phyloP scores from a whole-genome alignment of 2,329 filamentous ascomycete genomes.

The Alternaria panax region DNA sequence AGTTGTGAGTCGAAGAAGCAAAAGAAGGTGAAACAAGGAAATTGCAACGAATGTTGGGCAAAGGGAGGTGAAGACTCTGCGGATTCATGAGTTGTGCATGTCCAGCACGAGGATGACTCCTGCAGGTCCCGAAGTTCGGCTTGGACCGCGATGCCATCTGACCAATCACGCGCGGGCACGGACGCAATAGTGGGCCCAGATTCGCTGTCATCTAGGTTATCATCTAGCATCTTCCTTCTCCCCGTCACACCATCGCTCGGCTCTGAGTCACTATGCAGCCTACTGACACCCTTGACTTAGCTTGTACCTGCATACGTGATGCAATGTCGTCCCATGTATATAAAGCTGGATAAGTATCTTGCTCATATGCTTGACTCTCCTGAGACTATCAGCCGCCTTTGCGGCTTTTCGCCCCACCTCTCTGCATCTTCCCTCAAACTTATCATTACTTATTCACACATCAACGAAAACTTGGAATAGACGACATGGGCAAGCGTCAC shows the following conservation, averaged over 20 bases:
- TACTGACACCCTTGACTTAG: slow-evolving; percentile 34
- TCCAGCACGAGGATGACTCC: slow-evolving; percentile 33
- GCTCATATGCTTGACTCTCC: slow-evolving; percentile 21
- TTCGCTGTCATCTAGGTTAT: slow-evolving; percentile 28
- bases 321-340: slow-evolving; percentile 31
- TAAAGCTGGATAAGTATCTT: slow-evolving; percentile 31
- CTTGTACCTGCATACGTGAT: slow-evolving; percentile 30
- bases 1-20: slow-evolving; percentile 21
- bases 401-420: slow-evolving; percentile 38
- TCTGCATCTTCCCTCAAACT: slow-evolving; percentile 8
- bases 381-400: slow-evolving; percentile 36
- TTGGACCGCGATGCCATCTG: slow-evolving; percentile 30
- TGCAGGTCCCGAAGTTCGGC: slow-evolving; percentile 34
- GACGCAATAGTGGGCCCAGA: slow-evolving; percentile 23
- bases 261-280: slow-evolving; percentile 48
- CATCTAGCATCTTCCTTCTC: slow-evolving; percentile 23
- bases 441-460: neutral
- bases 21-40: slow-evolving; percentile 9
- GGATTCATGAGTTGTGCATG: slow-evolving; percentile 25
- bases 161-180: slow-evolving; percentile 40
- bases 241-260: slow-evolving; percentile 28
- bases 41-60: slow-evolving; percentile 12
- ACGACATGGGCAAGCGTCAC: slow-evolving; percentile 53
- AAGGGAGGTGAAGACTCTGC: slow-evolving; percentile 25
- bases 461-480: slow-evolving; percentile 7